Base-by-base conservation (phyloP, 1,284 basidiomycete species). In the Ceratorhiza oryzae-sativae region DNA sequence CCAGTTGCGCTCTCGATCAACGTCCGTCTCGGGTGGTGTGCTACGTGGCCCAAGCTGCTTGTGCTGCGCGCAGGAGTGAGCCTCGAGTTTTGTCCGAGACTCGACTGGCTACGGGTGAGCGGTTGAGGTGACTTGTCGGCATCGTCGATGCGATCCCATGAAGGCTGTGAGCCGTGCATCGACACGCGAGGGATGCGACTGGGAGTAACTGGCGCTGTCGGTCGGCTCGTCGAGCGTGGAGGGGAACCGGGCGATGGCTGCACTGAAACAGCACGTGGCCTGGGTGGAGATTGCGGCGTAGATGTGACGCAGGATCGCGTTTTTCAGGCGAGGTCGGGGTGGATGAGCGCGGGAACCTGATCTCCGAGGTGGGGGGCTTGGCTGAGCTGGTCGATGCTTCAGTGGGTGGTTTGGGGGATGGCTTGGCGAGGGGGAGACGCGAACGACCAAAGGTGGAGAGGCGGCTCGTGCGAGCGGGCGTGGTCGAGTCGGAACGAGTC, bases 161-260 rank as follows among this genome's bases (percentile, higher is more conserved):
- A 67, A 15, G 51, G 49, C 12, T 55, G 65, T 4, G 51, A 56
- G 30, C 8, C 25, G n/a, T 42, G 36, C 65, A 68, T 68, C 36
- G 65, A 68, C n/a, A 68, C 65, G 23, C 65, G 65, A 10, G 65
- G 65, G 56, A 68, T 68, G 3, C 65, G 34, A 27, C 51, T 56
- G 20, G 65, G 65, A 9, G 65, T 68, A 18, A 68, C 65, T 12
- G 65, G 65, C 15, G 27, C 48, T 2, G n/a, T 32, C 9, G 27
- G 10, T 1, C 48, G 60, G 32, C 45, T 32, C 6, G 10, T 36
- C 18, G 59, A 27, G 20, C 59, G 59, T 15, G 23, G 20, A n/a
- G 60, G 60, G 8, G 60, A 62, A 10, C 46, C 45, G 13, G 60
- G 42, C 15, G 42, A 9, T 3, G 36, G 41, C 20, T 42, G 58